These are phyloP conservation scores for Phytophthora cactorum DNA, from an alignment of 352 stramenopile genomes.

Conservation along the genomic window DNA sequence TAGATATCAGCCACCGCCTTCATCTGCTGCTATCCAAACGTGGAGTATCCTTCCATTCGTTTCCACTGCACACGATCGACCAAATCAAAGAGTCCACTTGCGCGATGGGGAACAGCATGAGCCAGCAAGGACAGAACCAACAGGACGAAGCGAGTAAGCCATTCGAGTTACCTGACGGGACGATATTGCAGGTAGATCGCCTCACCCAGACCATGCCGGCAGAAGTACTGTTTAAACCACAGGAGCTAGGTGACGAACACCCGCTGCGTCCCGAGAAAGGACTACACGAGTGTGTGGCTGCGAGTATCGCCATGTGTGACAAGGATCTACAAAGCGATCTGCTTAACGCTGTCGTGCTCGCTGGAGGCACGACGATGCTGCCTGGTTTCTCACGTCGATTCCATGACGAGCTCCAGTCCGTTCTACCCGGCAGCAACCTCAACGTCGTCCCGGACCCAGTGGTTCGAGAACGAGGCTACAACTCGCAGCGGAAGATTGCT, in stretches of 20 bases:
- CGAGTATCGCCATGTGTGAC: conserved; percentile 90
- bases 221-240: conserved; percentile 87
- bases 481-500: conserved; percentile 82
- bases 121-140: conserved; percentile 30
- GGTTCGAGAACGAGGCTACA: conserved; percentile 86
- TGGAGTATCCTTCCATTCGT: conserved; percentile 72
- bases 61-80: conserved; percentile 77
- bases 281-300: conserved; percentile 84
- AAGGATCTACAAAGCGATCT: conserved; percentile 87
- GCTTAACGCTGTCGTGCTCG: conserved; percentile 75
- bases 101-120: conserved; percentile 39
- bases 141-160: conserved; percentile 49
- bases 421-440: conserved; percentile 31
- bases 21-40: conserved; percentile 73
- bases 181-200: conserved; percentile 82
- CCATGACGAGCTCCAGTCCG: conserved; percentile 61
- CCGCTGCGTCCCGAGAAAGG: conserved; percentile 58
- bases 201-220: conserved; percentile 71
- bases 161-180: conserved; percentile 88
- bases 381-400: conserved; percentile 84
- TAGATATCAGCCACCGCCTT: conserved; percentile 80
- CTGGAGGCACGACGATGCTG: conserved; percentile 87
- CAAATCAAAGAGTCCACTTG: conserved; percentile 87
- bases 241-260: conserved; percentile 94
- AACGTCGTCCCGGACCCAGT: conserved; percentile 83